Conservation (phyloP, 1,139 yeast species). For the Suhomyces atakaporum region DNA sequence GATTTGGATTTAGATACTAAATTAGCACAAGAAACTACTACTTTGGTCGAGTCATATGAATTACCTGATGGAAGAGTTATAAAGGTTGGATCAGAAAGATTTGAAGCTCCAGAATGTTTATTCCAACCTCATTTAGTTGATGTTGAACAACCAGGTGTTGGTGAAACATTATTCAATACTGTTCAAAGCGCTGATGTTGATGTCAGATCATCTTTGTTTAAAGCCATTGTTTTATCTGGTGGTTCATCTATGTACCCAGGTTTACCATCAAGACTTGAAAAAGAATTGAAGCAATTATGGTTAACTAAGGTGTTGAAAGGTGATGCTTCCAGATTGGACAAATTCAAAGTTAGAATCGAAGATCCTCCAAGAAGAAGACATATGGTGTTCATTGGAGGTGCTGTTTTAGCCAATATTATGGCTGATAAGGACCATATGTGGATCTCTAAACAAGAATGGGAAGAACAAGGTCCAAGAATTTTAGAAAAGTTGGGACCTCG, state of each 20-base stretch:
- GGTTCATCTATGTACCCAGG: conserved; percentile 99
- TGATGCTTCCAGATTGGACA: conserved; percentile 82
- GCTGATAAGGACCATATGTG: conserved; percentile 98
- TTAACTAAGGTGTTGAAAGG: conserved; percentile 82
- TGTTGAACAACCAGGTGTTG: conserved; percentile 96
- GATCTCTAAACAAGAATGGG: conserved; percentile 97
- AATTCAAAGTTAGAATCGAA: conserved; percentile 94
- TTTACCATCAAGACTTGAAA: conserved; percentile 90
- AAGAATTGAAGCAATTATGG: conserved; percentile 96
- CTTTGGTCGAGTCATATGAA: conserved; percentile 86
- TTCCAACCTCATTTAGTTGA: conserved; percentile 98
- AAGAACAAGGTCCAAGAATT: conserved; percentile 88
- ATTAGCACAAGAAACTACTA: conserved; percentile 90
- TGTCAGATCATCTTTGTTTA: conserved; percentile 82
- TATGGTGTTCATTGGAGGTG: conserved; percentile 99
- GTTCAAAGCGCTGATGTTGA: conserved; percentile 95
- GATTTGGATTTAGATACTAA: conserved; percentile 88
- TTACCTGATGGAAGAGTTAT: conserved; percentile 96
- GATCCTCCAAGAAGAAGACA: conserved; percentile 99
- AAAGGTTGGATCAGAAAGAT: conserved; percentile 92
- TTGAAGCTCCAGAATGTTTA: conserved; percentile 97
- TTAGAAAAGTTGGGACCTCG: conserved; percentile 93
- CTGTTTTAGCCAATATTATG: conserved; percentile 96
- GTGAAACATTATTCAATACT: conserved; percentile 87
- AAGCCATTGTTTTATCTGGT: conserved; percentile 92